Conservation (phyloP, 768 basidiomycete genomes). For the Asterophora lycoperdoides region DNA sequence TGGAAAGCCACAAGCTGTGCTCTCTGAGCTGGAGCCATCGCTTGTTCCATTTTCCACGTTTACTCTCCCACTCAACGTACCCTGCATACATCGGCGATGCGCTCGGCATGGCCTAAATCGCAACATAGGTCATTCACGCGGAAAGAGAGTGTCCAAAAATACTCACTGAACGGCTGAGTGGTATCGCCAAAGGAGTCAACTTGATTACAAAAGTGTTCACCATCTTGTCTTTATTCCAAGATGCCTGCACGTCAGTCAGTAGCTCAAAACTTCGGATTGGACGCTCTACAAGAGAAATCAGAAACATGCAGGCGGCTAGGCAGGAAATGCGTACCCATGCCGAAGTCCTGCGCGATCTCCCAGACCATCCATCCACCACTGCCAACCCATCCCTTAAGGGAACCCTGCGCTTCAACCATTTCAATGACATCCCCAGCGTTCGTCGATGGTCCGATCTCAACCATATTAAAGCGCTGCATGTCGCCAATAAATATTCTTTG, state of each 20-base stretch:
- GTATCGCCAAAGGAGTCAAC: slow-evolving; percentile 58
- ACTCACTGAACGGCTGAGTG: slow-evolving; percentile 59
- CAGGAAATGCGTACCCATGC: slow-evolving; percentile 66
- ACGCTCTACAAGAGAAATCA: slow-evolving; percentile 55
- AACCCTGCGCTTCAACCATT: slow-evolving; percentile 61
- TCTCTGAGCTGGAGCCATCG: slow-evolving; percentile 85
- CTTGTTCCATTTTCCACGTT: slow-evolving; percentile 94
- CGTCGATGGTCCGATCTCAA: slow-evolving; percentile 65
- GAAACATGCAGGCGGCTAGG: not conserved
- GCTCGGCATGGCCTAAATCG: slow-evolving; percentile 36
- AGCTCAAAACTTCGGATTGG: slow-evolving; percentile 86
- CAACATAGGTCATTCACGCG: slow-evolving; percentile 8
- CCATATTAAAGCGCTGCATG: slow-evolving; percentile 68
- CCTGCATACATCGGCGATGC: slow-evolving; percentile 45
- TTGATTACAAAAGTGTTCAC: slow-evolving; percentile 80
- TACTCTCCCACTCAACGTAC: slow-evolving; percentile 85
- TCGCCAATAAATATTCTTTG: slow-evolving; percentile 77
- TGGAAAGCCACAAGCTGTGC: slow-evolving; percentile 82
- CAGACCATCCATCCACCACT: slow-evolving; percentile 84
- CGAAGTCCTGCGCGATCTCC: slow-evolving; percentile 87
- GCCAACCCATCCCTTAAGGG: slow-evolving; percentile 54
- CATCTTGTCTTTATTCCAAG: slow-evolving; percentile 84
- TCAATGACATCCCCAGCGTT: slow-evolving; percentile 71
- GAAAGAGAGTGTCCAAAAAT: not conserved
- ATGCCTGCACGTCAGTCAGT: slow-evolving; percentile 70